phyloP scores from a whole-genome alignment of 139 green algal genomes.

The Auxenochlorella pyrenoidosa region DNA sequence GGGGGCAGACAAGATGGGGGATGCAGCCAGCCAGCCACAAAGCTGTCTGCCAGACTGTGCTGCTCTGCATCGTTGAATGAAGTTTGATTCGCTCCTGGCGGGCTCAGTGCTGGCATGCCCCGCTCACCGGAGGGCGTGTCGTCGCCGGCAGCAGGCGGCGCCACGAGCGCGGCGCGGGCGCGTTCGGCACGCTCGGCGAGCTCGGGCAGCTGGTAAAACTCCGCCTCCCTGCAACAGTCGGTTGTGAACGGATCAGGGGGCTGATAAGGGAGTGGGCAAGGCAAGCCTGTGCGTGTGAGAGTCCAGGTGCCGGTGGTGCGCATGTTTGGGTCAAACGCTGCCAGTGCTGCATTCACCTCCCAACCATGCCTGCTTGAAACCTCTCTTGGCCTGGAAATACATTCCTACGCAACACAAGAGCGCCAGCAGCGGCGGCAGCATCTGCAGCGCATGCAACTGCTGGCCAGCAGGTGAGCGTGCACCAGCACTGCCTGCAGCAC shows the following conservation, averaged over 20 bases:
- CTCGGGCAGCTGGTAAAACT: conserved; percentile 52
- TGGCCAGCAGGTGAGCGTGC: conserved; percentile 32
- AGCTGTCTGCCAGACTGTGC: no score
- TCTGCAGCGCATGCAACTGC: no score
- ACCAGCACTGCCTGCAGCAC: not conserved
- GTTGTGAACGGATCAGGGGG: not conserved
- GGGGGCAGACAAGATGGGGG: no score
- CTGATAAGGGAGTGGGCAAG: not conserved
- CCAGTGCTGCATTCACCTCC: no score
- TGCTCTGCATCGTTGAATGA: no score
- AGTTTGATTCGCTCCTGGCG: no score
- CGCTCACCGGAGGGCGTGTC: conserved; percentile 12
- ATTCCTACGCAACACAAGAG: not conserved
- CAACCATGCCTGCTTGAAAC: no score
- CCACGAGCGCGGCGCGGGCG: not conserved
- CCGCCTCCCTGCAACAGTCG: conserved; percentile 31
- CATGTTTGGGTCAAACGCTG: not conserved
- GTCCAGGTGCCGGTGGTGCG: not conserved
- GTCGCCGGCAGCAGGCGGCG: not conserved
- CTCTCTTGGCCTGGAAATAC: no score
- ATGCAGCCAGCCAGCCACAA: no score
- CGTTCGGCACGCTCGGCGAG: conserved; percentile 21
- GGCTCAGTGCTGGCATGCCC: not conserved
- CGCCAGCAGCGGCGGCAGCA: not conserved
- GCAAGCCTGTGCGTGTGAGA: not conserved